Percentiles rank a stretch among this genome's conserved stretches.
Evolutionary conservation across 2,329 filamentous ascomycete genomes (phyloP).

Genomic region (Zasmidium angulare): DNA sequence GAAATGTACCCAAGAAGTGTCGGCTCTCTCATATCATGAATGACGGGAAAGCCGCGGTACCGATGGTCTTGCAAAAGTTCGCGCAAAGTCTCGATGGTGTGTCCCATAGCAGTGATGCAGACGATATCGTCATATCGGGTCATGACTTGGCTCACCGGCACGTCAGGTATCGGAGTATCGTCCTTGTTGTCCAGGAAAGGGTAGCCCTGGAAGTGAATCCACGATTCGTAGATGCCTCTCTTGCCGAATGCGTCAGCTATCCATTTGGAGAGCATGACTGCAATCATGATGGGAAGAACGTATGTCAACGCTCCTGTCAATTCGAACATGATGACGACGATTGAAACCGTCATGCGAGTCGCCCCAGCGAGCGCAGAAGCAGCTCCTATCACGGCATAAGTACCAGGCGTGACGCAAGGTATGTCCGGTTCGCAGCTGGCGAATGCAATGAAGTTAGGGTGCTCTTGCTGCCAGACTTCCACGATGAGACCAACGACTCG

Average conservation of each 20-base stretch:
- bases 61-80: conserved; percentile 70
- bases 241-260: conserved; percentile 93
- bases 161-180: conserved; percentile 72
- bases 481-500: conserved; percentile 86
- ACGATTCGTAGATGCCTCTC: conserved; percentile 92
- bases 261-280: conserved; percentile 98
- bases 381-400: conserved; percentile 94
- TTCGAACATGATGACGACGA: conserved; percentile 99
- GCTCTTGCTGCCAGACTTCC: conserved; percentile 79
- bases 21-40: conserved; percentile 73
- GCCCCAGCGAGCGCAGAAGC: conserved; percentile 92
- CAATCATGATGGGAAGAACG: conserved; percentile 97
- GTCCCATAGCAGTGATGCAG: conserved; percentile 74
- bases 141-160: conserved; percentile 86
- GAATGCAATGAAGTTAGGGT: conserved; percentile 77
- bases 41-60: conserved; percentile 89
- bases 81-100: conserved; percentile 76
- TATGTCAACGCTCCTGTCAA: conserved; percentile 94
- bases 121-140: conserved; percentile 87
- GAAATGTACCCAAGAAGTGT: conserved; percentile 91
- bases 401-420: conserved; percentile 87
- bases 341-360: conserved; percentile 94
- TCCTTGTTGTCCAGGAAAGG: conserved; percentile 93
- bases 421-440: conserved; percentile 76
- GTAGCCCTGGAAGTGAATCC: conserved; percentile 95